Base-by-base conservation (phyloP, 257 asterid species). In the Ocimum tenuiflorum region DNA sequence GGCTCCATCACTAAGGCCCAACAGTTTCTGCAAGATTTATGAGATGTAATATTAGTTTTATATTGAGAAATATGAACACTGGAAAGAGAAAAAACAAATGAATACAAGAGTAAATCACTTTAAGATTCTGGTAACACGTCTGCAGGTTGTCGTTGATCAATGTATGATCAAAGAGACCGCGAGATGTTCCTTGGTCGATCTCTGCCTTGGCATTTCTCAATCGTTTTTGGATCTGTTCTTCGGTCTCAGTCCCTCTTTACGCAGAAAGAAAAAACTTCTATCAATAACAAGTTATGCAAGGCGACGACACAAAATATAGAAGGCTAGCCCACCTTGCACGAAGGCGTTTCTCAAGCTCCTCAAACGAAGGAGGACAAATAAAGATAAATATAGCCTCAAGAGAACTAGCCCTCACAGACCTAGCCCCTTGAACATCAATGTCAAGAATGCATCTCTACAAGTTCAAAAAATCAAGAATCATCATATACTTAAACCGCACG, bases 401-500 rank as follows among this genome's bases (percentile, higher is more conserved):
- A 75, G 91, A 80, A 78, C 85, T 84, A 70, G 85, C 80, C 81
- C 87, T 87, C 80, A 92, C 98, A 36, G 96, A 84, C 74, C 91
- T 89, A 60, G 96, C 97, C 80, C 98, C 98, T 89, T 92, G 98
- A 72, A 91, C 98, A 81, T 89, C 98, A 77, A 91, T 91, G 70
- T 91, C 98, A 77, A 91, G 98, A 77, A 91, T 89, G 85, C 98
- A 91, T 70, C 96, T 82, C 98, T 91, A 83, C 92, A 31, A 31
- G 36, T 31, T 57, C 27, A 50, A 70, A 71, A 64, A 50, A 78
- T 10, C 52, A 48, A 64, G 57, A 71, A 58, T 56, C 67, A 58
- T 58, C 65, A 58, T 58, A 31, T 10, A 20, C 11, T 22, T 10
- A n/a, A 15, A 60, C 20, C 12, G 0, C 11, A 20, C 4, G 57